These are phyloP conservation scores for Sorghum bicolor DNA, from an alignment of 176 grass and related monocot species.

Conservation along the genomic window DNA sequence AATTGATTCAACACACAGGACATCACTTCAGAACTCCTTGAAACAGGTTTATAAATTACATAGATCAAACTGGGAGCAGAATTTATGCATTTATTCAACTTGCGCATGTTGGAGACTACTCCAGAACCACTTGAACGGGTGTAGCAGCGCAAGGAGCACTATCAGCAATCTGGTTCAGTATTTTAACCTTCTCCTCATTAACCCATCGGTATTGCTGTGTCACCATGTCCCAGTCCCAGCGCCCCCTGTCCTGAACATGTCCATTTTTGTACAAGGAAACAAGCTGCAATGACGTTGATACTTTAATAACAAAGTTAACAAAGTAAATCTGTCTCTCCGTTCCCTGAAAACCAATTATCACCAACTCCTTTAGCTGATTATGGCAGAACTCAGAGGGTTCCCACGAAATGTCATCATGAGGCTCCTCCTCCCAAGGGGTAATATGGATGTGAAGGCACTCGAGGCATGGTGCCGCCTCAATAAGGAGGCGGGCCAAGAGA, in stretches of 20 bases:
- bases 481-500: neutral
- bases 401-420: neutral
- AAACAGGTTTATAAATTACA: neutral
- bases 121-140: neutral
- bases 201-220: neutral
- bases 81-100: neutral
- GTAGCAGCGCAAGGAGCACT: neutral
- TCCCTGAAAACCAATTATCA: neutral
- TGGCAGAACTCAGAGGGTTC: neutral
- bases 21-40: neutral
- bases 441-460: constrained; percentile 16
- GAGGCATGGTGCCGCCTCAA: neutral
- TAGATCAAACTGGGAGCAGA: neutral
- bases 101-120: neutral
- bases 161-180: constrained; percentile 8
- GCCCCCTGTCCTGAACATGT: neutral
- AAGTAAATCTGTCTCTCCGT: constrained; percentile 18
- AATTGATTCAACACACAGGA: neutral
- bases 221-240: constrained; percentile 2
- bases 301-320: neutral
- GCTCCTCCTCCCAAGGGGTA: neutral
- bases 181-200: neutral
- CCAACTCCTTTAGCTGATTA: constrained; percentile 4
- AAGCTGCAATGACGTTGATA: neutral
- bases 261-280: neutral